Evolutionary conservation across 228 moss, liverwort and hornwort genomes (phyloP).

Genomic region (Sphagnum fallax): DNA sequence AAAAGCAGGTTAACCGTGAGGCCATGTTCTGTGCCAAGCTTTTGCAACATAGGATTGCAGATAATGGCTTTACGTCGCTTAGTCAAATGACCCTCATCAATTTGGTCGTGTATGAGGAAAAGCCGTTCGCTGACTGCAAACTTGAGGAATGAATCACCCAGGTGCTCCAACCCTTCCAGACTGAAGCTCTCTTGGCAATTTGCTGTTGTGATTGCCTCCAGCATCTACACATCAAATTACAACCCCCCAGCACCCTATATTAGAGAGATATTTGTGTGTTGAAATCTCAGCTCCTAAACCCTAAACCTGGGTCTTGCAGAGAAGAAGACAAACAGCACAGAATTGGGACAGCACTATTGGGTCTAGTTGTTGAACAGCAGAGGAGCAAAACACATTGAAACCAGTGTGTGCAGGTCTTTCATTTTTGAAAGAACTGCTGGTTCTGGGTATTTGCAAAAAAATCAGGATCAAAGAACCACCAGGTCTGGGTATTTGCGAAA

Average conservation of each 20-base stretch:
- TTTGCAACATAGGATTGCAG: conserved; percentile 62
- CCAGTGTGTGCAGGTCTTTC: too few species aligned
- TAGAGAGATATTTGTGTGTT: not conserved
- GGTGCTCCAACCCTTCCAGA: conserved; percentile 78
- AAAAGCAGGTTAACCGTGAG: conserved; percentile 19
- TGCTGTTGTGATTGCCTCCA: conserved; percentile 86
- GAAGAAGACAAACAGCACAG: too few species aligned
- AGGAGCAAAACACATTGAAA: too few species aligned
- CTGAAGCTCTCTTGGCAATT: conserved; percentile 60
- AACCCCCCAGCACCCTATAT: conserved; percentile 3
- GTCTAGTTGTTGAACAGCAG: too few species aligned
- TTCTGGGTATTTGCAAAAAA: too few species aligned
- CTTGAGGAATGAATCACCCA: conserved; percentile 93
- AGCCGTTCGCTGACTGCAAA: conserved; percentile 83
- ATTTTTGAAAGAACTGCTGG: too few species aligned
- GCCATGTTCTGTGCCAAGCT: conserved; percentile 43
- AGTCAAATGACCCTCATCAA: conserved; percentile 70
- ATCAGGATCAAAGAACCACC: too few species aligned
- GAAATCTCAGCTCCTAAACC: not conserved
- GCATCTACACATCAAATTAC: conserved; percentile 40
- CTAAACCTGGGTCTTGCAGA: not conserved
- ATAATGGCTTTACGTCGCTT: conserved; percentile 49
- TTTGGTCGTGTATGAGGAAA: conserved; percentile 52
- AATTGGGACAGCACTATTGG: too few species aligned
- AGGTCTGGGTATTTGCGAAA: too few species aligned